Evolutionary conservation across 805 yeast genomes (phyloP), one percentile per base, ranked within the genome.

Genomic region (Kluyveromyces siamensis): DNA sequence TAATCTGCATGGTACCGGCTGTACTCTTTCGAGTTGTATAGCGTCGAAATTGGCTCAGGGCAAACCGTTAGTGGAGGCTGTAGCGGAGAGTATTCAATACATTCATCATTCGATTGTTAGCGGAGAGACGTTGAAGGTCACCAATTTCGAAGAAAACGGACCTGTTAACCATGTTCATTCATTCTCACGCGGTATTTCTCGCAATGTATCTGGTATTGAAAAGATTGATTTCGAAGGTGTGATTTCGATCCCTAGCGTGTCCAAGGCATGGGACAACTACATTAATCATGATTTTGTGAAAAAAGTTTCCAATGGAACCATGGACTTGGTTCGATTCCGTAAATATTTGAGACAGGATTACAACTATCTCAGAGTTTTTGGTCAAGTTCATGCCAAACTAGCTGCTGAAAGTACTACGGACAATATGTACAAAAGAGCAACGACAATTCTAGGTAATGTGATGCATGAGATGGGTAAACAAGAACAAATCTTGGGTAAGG

Each of bases 1-100:
- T 2, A 77, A 83, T 58, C 80, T 87, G 1, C 96, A 89, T 63
- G 96, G 96, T 11, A 87, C 96, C 3, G 96, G 96, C 1, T 89
- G 96, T 65, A 85, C 96, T 0, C 70, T 89, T 45, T 80, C 95
- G 0, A 81, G 95, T 0, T 75, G 95, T 0, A 83, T 89, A 52
- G 82, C 93, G 0, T 80, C 93, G 2, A 79, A 84, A 55, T 55
- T 87, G 25, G 90, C 95, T 2, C 71, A 71, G 36, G 83, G 82
- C 0, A 54, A 60, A 36, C 35, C 69, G 0, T 57, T 86, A 8
- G 53, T 56, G 2, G 72, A 71, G 2, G 71, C 95, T 0, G 75
- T 85, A 8, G 71, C 72, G 8, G 67, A 73, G 18, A 79, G 84
- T 0, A 75, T 87, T 44, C 75, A 75, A 52, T 89, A 78, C 59